These are phyloP conservation scores for Beauveria sp. DNA, from an alignment of 2,329 filamentous ascomycete genomes.

Conservation along the genomic window DNA sequence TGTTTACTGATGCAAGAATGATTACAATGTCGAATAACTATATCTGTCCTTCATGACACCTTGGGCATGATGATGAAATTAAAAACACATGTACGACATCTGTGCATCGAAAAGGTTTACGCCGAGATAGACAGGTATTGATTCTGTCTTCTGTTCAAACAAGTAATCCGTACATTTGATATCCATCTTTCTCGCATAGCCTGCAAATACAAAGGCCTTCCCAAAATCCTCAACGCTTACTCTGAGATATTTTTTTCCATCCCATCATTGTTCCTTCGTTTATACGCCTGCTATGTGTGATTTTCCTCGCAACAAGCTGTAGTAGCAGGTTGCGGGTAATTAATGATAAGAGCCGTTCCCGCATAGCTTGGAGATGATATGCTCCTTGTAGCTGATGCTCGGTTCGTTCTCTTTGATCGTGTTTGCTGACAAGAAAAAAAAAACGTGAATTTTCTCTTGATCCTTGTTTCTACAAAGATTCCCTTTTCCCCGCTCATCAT, in stretches of 20 bases:
- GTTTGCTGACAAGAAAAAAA: background rate
- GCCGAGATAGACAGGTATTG: background rate
- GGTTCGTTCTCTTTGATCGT: background rate
- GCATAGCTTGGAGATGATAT: background rate
- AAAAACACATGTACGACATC: background rate
- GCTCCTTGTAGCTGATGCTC: background rate
- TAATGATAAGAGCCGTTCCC: background rate
- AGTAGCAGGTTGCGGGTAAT: background rate
- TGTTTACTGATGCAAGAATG: background rate
- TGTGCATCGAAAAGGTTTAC: no score
- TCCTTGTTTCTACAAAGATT: background rate
- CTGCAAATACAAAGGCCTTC: background rate
- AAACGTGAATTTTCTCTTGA: background rate
- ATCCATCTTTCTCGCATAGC: background rate
- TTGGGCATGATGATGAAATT: background rate
- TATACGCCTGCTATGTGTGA: background rate
- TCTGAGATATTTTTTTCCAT: background rate
- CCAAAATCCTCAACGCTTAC: background rate
- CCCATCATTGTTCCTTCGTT: background rate
- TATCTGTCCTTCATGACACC: background rate
- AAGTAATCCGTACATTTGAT: background rate
- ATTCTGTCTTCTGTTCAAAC: background rate
- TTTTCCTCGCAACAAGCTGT: slow-evolving; percentile 1
- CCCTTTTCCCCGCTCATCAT: background rate
- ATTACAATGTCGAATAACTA: background rate